These are phyloP conservation scores for Ustulina deusta DNA, from an alignment of 2,329 filamentous ascomycete species.

Conservation along the genomic window DNA sequence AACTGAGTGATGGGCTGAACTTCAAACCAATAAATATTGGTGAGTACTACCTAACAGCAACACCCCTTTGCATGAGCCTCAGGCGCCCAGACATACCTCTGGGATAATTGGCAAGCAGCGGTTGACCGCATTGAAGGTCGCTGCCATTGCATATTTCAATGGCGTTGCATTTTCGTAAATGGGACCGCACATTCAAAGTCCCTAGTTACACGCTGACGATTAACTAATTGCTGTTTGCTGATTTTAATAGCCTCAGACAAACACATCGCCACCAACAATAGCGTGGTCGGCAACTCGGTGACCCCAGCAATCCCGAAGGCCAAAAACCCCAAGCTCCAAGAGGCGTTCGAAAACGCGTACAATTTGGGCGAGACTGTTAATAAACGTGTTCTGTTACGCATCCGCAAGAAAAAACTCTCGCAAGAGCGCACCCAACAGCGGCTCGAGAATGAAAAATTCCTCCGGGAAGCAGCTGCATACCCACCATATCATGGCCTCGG, in stretches of 20 bases:
- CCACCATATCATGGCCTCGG: slow-evolving; percentile 42
- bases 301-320: slow-evolving; percentile 37
- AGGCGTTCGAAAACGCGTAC: slow-evolving; percentile 39
- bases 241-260: slow-evolving; percentile 29
- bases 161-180: neutral
- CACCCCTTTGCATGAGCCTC: neutral
- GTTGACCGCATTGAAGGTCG: neutral
- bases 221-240: slow-evolving; percentile 20
- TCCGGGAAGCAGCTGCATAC: slow-evolving; percentile 39
- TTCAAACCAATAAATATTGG: slow-evolving; percentile 36
- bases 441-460: slow-evolving; percentile 33
- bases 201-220: neutral
- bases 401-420: slow-evolving; percentile 17
- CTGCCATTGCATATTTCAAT: neutral
- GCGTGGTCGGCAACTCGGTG: neutral
- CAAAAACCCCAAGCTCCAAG: slow-evolving; percentile 45
- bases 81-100: neutral
- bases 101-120: neutral
- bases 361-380: slow-evolving; percentile 30
- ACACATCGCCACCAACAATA: slow-evolving; percentile 3
- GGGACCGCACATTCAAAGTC: neutral
- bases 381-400: slow-evolving; percentile 28
- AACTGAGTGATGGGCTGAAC: slow-evolving; percentile 11
- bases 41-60: slow-evolving; percentile 31
- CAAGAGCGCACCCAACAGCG: slow-evolving; percentile 23